Conservation (phyloP, 106 monocot genomes). For the Dioscorea zingiberensis region DNA sequence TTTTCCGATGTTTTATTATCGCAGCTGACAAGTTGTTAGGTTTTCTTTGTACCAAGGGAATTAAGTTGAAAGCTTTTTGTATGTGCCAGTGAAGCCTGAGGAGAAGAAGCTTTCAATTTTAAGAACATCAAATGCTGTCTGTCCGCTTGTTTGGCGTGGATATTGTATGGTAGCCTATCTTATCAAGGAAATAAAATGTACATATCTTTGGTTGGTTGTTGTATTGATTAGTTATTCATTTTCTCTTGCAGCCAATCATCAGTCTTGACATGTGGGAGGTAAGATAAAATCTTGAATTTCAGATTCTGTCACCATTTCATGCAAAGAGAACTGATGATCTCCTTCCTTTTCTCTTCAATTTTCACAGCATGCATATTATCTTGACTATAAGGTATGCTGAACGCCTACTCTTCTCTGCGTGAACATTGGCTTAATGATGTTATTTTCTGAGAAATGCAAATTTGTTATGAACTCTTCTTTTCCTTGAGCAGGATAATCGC, state of each 20-base stretch:
- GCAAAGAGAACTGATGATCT: conserved; percentile 4
- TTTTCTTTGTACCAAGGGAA: too few relatives aligned
- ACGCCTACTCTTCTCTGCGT: not conserved
- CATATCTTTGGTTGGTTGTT: not conserved
- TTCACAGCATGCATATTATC: conserved; percentile 87
- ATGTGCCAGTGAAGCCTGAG: conserved; percentile 58
- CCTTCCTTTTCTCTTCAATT: conserved; percentile 12
- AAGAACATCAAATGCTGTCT: conserved; percentile 83
- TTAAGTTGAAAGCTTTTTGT: not conserved
- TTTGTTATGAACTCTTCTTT: not conserved
- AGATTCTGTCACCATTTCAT: not conserved
- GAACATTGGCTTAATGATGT: not conserved
- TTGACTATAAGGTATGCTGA: conserved; percentile 85
- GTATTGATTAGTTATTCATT: not conserved
- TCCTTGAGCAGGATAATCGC: conserved; percentile 59
- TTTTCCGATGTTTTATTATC: too few relatives aligned
- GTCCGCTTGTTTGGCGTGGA: conserved; percentile 79
- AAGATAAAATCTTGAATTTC: conserved; percentile 8
- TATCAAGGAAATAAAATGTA: not conserved
- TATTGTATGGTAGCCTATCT: conserved; percentile 50
- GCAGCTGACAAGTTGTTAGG: too few relatives aligned
- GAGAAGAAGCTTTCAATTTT: conserved; percentile 69
- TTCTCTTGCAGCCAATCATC: conserved; percentile 72
- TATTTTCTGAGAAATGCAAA: not conserved
- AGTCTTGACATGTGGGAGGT: conserved; percentile 98